Base-by-base conservation (phyloP, 768 basidiomycete genomes). In the Amanita fuliginea region DNA sequence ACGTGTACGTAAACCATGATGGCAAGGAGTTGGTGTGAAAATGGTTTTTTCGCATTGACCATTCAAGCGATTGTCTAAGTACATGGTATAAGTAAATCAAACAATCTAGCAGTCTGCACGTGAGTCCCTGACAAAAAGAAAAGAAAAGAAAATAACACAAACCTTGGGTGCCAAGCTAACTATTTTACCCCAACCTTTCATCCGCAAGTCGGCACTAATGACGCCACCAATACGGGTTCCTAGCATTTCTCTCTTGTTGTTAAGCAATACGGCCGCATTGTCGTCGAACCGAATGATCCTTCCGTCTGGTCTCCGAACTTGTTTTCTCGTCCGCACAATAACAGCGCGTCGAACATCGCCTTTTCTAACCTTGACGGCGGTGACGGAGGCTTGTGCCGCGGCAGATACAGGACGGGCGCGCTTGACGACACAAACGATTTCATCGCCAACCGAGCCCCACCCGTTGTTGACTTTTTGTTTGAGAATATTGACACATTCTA, bases 401-500 rank as follows among this genome's bases (percentile, higher is more conserved):
- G 78, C 76, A 8, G 84, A 76, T 8, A 93, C 67, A 4, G 93
- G 91, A 11, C 93, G 79, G 3, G 95, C 94, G 49, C 82, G 80
- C 62, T 96, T 90, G 53, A 98, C 83, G 50, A 98, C 92, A 51
- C 91, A 92, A 56, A 95, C 92, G 53, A 96, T 91, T 64, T 95
- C 92, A 68, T 97, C 94, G 41, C 94, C 94, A 13, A 92, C 87
- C 28, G 79, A 75, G 30, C 92, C 95, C 80, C 88, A 89, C 39
- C 94, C 94, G 57, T 92, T 88, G 64, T 89, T 94, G 58, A 92
- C 89, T 66, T 97, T 98, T 63, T 89, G 82, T 67, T 97, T 97
- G 51, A 96, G 74, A 24, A 98, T 81, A 65, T 97, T 96, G 63
- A 98, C 90, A 61, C 93, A 96, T 72, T 97, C 95, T 36, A 93